Percentiles rank a stretch among this genome's conserved stretches.
These are phyloP conservation scores for Coemansia umbellata DNA, from an alignment of 192 early-diverging fungal species.

Conservation along the genomic window DNA sequence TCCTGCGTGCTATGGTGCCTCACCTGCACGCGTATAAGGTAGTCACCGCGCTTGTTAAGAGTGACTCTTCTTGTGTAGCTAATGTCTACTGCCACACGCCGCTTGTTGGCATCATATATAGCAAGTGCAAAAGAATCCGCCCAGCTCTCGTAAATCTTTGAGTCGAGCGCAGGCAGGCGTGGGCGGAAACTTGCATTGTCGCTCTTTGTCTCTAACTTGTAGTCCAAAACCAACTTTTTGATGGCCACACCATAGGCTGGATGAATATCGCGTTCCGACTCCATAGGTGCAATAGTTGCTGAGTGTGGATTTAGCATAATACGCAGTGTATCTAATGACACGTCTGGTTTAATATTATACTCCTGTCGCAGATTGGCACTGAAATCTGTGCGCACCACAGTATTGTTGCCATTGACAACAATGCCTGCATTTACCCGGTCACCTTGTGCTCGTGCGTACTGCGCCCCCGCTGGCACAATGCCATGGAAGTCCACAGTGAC, in stretches of 20 bases:
- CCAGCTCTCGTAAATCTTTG: slow-evolving; percentile 73
- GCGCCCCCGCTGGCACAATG: slow-evolving; percentile 50
- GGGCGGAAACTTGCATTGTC: slow-evolving; percentile 39
- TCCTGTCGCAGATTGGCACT: slow-evolving; percentile 67
- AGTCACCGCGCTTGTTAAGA: slow-evolving; percentile 75
- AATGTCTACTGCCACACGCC: slow-evolving; percentile 63
- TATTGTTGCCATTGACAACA: slow-evolving; percentile 41
- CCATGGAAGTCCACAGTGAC: slow-evolving; percentile 79
- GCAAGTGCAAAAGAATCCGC: slow-evolving; percentile 60
- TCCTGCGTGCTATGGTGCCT: slow-evolving; percentile 60
- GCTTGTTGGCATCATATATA: slow-evolving; percentile 81
- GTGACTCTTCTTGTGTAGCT: slow-evolving; percentile 68
- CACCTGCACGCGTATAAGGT: slow-evolving; percentile 77
- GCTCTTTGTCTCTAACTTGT: slow-evolving; percentile 62
- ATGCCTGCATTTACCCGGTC: slow-evolving; percentile 3
- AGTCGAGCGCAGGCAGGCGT: slow-evolving; percentile 52
- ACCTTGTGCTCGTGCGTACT: slow-evolving; percentile 38
- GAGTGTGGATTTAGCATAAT: slow-evolving; percentile 64
- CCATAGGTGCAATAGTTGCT: slow-evolving; percentile 58
- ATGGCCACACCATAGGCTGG: slow-evolving; percentile 63
- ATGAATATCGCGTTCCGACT: slow-evolving; percentile 65
- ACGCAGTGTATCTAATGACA: slow-evolving; percentile 59
- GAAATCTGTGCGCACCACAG: slow-evolving; percentile 71
- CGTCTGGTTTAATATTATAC: slow-evolving; percentile 57
- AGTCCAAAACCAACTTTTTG: slow-evolving; percentile 73